Conservation (phyloP, 768 basidiomycete species). For the Hericium alpestre region DNA sequence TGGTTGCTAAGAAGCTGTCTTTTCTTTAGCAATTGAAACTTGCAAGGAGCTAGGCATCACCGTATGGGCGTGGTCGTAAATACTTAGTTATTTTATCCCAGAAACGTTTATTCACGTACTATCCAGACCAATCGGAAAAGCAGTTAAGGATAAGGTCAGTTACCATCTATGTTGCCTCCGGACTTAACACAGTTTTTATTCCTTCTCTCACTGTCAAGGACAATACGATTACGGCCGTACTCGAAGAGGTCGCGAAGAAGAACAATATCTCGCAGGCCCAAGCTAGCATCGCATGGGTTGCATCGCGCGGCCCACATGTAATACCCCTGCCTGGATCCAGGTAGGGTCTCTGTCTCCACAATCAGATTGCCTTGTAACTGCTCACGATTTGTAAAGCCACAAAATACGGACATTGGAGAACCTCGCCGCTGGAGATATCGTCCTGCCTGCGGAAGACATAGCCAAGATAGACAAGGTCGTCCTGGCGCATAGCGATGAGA, state of each 20-base stretch:
- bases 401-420: not conserved
- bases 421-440: not conserved
- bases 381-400: not conserved
- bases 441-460: not conserved
- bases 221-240: constrained; percentile 27
- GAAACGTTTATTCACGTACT: no score
- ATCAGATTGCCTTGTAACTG: not conserved
- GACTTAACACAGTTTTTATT: no score
- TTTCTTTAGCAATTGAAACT: constrained; percentile 34
- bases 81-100: not conserved
- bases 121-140: no score
- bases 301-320: constrained; percentile 23
- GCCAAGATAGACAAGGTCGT: not conserved
- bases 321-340: constrained; percentile 35
- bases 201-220: constrained; percentile 14
- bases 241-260: constrained; percentile 28
- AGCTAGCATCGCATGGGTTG: constrained; percentile 27
- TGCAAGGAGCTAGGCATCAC: constrained; percentile 45
- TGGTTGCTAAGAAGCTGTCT: not conserved
- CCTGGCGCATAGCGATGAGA: not conserved
- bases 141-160: no score
- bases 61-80: constrained; percentile 44
- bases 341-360: not conserved
- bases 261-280: constrained; percentile 30
- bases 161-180: no score